Evolutionary conservation across 139 green algal species (phyloP).

Genomic region (Raphidocelis subcapitata): DNA sequence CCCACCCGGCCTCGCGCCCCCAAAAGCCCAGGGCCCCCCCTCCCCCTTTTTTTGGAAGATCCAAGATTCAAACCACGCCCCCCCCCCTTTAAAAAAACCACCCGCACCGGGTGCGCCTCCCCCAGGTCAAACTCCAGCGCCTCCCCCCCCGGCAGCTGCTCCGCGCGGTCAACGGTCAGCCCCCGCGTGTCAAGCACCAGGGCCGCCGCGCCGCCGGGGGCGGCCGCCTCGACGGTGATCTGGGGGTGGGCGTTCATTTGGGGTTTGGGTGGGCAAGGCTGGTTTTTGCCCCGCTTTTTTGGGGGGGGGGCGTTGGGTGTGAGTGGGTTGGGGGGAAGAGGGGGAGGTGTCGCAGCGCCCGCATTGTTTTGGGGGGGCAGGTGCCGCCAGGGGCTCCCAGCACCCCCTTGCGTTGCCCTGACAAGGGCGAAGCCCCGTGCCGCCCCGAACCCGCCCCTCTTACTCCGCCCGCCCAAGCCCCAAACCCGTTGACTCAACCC

Average conservation of each 20-base stretch:
- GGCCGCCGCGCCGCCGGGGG: slow-evolving; percentile 3
- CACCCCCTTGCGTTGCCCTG: too few species aligned
- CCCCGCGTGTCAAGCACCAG: slow-evolving; percentile 67
- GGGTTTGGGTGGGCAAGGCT: not conserved
- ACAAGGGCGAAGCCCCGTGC: too few species aligned
- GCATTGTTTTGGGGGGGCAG: not conserved
- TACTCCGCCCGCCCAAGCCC: too few species aligned
- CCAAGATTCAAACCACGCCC: too few species aligned
- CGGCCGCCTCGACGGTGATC: slow-evolving; percentile 25
- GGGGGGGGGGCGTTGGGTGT: not conserved
- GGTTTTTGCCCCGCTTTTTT: not conserved
- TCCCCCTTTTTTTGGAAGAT: too few species aligned
- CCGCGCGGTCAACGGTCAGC: slow-evolving; percentile 41
- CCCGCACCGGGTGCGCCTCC: slow-evolving; percentile 31
- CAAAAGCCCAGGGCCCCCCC: too few species aligned
- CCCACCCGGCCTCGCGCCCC: too few species aligned
- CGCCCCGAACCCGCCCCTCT: too few species aligned
- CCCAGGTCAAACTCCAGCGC: slow-evolving; percentile 21
- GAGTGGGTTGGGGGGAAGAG: not conserved
- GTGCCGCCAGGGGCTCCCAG: not conserved
- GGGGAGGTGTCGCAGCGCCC: not conserved
- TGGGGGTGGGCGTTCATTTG: not conserved
- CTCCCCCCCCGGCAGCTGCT: slow-evolving; percentile 9
- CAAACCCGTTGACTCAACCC: not conserved
- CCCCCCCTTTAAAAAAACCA: too few species aligned